Base-by-base conservation (phyloP, 2,329 filamentous ascomycete species). In the Orbilia ellipsospora region DNA sequence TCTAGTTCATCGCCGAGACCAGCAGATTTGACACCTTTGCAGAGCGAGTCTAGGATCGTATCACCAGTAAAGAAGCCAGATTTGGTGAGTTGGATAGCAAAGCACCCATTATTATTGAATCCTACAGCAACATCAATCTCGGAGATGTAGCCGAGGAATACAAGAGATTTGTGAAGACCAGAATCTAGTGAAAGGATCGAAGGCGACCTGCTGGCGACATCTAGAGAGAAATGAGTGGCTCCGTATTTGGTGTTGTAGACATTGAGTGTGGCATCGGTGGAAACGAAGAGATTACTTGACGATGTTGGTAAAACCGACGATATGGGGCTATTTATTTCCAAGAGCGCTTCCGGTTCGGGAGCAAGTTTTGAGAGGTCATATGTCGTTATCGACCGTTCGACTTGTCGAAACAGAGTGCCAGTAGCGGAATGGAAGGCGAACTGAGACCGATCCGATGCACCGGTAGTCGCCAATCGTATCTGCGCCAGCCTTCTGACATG, bases 241-340 rank as follows among this genome's bases (percentile, higher is more conserved):
- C 73, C 73, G 13, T 77, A 77, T 65, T 72, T 77, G 7, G 73
- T 77, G 42, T 77, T 77, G 26, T 77, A 72, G 23, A 77, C 66
- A 63, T 65, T 72, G 26, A 77, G 57, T 13, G 56, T 31, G 7
- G 65, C 48, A 16, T 69, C 72, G 1, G 64, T 75, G 16, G 72
- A 75, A 23, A 75, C 59, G 36, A 75, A 69, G 1, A 75, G 52
- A n/a, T 75, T 75, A 15, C 55, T 75, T 4, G 72, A 75, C 18
- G 72, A 75, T 10, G 72, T 75, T 16, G 72, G 72, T 18, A 75
- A 40, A 10, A 75, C 54, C 12, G 72, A 75, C 16, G 64, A 64
- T 15, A 75, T 69, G 12, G 50, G 20, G 15, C 51, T 64, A 20
- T 48, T 69, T 52, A 64, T 69, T 61, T 69, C 59, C 10, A 75